Evolutionary conservation across 495 filamentous ascomycete species (phyloP), one percentile per base, ranked within the genome.

Genomic region (Parathielavia hyrcaniae): DNA sequence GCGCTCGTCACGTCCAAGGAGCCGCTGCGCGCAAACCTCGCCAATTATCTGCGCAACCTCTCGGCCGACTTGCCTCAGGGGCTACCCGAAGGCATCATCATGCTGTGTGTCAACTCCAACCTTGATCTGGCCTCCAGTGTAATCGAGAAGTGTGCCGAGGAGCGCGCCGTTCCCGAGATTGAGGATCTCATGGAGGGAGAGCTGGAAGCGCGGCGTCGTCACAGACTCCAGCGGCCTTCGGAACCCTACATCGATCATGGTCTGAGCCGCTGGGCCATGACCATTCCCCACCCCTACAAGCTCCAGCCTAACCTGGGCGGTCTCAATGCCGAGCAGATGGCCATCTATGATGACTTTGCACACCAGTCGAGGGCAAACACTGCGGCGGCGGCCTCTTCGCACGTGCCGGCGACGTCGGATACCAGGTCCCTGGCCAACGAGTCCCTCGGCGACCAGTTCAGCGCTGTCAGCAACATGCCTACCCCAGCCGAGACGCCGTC

Each of bases 101-200:
- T 96, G 58, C 95, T 97, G 87, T 97, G 95, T 69, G 91, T 97
- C 59, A 97, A 97, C 67, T 93, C 96, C 55, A 99, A 99, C 70
- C 78, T 97, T 32, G 93, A 99, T 61, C 81, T 87, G 49, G 90
- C 93, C 44, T 97, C 93, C 66, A 86, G 81, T 51, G 86, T 95
- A 58, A 90, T 99, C 30, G 93, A 97, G 70, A 88, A 90, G 65
- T 90, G 90, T 36, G 95, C 93, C 11, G 92, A 97, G 68, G 87
- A 93, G 62, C 90, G 90, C 53, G 91, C 92, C 13, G 77, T 96
- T 35, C 87, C 88, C 14, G 92, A 97, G 69, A 96, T 99, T 59
- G 91, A 97, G 65, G 87, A 91, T 55, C 86, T 93, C 65, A 87
- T 99, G 56, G 86, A 89, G 62, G 70, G 71, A 14, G 86, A 90